Evolutionary conservation across 805 yeast genomes (phyloP), one percentile per base, ranked within the genome.

Genomic region (Nakazawaea sp.): DNA sequence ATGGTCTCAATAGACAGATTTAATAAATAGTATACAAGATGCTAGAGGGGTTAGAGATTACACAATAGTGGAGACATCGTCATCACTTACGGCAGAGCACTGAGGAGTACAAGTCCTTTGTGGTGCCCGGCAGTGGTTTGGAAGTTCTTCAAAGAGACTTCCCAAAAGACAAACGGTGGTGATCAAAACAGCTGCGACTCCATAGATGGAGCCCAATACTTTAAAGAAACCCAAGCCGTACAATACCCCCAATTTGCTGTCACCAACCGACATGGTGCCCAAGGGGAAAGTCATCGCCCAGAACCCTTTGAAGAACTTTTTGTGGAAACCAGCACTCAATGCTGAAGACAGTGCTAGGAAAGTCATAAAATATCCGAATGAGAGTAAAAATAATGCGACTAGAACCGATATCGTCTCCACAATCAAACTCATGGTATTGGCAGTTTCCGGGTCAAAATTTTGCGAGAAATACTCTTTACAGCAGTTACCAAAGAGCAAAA

Each of bases 231-330:
- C 48, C 45, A 81, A 52, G 2, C 69, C 69, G 33, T 71, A 73
- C 2, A 69, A 51, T 4, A 44, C 50, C 29, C 66, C 79, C n/a
- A 87, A 51, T 47, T 75, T 70, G 6, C 64, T 54, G 40, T 75
- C 68, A 2, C 87, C 75, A 9, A 81, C 52, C 0, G 81, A 66
- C 80, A 84, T 77, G 0, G 92, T 85, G 2, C 96, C 96, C 48
- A 86, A 49, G 2, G 96, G 96, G 78, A 88, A 88, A 45, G 96
- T 83, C 64, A 83, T 72, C n/a, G 87, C 78, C 96, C 96, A 84
- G 75, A 76, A 76, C 1, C 72, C 68, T 44, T 67, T 65, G 20
- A 66, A 61, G 59, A 75, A 78, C 24, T 45, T 21, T 12, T 26
- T 15, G 5, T 30, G 35, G 4, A 27, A 16, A 18, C 32, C 35